Evolutionary conservation across 2,329 filamentous ascomycete species (phyloP), one percentile per base, ranked within the genome.

Genomic region (Diaporthe vexans): DNA sequence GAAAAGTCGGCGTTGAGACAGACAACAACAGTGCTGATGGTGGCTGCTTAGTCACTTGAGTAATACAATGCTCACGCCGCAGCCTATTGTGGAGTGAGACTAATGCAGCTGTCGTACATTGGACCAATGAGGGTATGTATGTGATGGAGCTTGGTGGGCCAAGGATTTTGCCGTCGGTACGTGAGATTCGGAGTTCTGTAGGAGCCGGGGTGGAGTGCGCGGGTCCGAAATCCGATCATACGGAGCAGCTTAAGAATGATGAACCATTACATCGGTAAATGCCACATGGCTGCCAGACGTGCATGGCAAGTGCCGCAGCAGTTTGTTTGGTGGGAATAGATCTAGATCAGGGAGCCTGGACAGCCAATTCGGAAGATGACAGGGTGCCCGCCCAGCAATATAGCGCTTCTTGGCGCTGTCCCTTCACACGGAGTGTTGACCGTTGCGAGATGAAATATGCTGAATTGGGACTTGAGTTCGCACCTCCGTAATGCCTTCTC

Each of bases 291-390:
- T 51, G 61, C 61, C 10, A 21, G 19, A n/a, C 19, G 24, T 51
- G 61, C 61, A 65, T 65, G 43, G 43, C 61, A 51, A 51, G 43
- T 65, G 17, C 61, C 61, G 61, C 40, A n/a, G 43, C 40, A n/a
- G 43, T 65, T 29, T 65, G 61, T 65, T 65, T 51, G 43, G 61
- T 65, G 61, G 61, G 61, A 65, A 48, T 51, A 21, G 43, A 10
- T 35, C 43, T n/a, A 65, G 61, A 48, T 21, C 58, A 4, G 19
- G 24, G 26, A 4, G 26, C 29, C 26, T 65, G 24, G 40, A 33
- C 59, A 48, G 26, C 43, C 61, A 51, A 35, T 29, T 46, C 59
- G 37, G 59, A 63, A 51, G 40, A 48, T 65, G 61, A 48, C 61
- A 67, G 43, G 43, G 61, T 35, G 43, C 43, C 59, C 43, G 43